A percentile compares a stretch with the other conserved stretches of the same genome.
Conservation (phyloP, 2,329 filamentous ascomycete genomes). For the Cordyceps cateniannulata region DNA sequence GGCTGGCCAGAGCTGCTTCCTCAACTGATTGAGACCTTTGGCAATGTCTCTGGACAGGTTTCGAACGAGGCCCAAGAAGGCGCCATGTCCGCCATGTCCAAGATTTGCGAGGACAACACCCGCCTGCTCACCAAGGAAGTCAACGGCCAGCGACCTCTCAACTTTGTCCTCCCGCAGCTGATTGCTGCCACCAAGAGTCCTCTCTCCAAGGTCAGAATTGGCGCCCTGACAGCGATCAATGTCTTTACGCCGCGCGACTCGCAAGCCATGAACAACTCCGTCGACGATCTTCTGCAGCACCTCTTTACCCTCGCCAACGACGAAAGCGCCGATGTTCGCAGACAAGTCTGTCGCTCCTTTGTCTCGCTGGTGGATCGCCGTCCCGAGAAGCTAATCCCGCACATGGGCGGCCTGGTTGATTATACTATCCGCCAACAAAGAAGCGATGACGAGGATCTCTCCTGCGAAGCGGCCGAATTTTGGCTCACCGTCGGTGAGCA, state of each 20-base stretch:
- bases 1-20: slow-evolving; percentile 88
- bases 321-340: slow-evolving; percentile 70
- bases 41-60: slow-evolving; percentile 62
- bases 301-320: slow-evolving; percentile 80
- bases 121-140: slow-evolving; percentile 82
- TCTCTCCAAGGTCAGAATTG: slow-evolving; percentile 68
- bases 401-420: slow-evolving; percentile 81
- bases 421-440: slow-evolving; percentile 90
- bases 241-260: slow-evolving; percentile 84
- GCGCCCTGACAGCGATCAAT: slow-evolving; percentile 80
- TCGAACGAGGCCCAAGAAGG: slow-evolving; percentile 76
- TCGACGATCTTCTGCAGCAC: slow-evolving; percentile 75
- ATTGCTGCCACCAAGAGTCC: slow-evolving; percentile 77
- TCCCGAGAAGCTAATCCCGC: slow-evolving; percentile 83
- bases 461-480: slow-evolving; percentile 93
- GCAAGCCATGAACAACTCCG: slow-evolving; percentile 69
- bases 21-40: slow-evolving; percentile 71
- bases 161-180: slow-evolving; percentile 83
- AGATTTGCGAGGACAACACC: slow-evolving; percentile 95
- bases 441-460: slow-evolving; percentile 80
- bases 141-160: slow-evolving; percentile 79
- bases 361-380: slow-evolving; percentile 86
- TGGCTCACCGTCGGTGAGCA: slow-evolving; percentile 94
- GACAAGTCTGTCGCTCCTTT: slow-evolving; percentile 89
- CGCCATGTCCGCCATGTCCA: slow-evolving; percentile 84